phyloP scores from a whole-genome alignment of 768 basidiomycete species.

The Boletus coccyginus region DNA sequence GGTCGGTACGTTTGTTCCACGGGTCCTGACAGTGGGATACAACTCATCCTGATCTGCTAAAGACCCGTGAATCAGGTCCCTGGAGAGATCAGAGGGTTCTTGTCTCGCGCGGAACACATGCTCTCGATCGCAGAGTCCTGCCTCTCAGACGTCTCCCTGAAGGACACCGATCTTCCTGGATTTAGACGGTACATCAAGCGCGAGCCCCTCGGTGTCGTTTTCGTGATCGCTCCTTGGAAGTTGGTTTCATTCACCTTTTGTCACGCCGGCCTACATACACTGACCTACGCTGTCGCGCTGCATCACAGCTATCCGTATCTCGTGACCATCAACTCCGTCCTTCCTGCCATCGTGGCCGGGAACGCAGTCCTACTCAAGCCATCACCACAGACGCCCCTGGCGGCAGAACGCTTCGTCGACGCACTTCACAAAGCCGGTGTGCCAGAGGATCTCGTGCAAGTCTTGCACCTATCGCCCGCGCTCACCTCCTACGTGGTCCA shows the following conservation, averaged over 20 bases:
- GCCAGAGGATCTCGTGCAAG: slow-evolving; percentile 69
- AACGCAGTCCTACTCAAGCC: slow-evolving; percentile 93
- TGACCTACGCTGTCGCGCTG: neutral
- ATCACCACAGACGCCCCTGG: slow-evolving; percentile 92
- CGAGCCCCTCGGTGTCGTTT: slow-evolving; percentile 80
- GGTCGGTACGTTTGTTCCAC: slow-evolving; percentile 61
- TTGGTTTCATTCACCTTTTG: slow-evolving; percentile 34
- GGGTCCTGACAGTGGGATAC: neutral
- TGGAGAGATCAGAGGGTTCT: slow-evolving; percentile 77
- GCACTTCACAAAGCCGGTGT: slow-evolving; percentile 77
- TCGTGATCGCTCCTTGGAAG: slow-evolving; percentile 94
- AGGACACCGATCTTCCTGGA: slow-evolving; percentile 78
- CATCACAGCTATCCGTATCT: slow-evolving; percentile 78
- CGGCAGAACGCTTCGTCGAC: slow-evolving; percentile 73
- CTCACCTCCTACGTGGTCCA: slow-evolving; percentile 60
- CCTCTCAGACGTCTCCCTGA: slow-evolving; percentile 71
- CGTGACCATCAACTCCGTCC: slow-evolving; percentile 84
- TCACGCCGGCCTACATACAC: neutral
- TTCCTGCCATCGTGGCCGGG: slow-evolving; percentile 88
- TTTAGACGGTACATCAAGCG: slow-evolving; percentile 83
- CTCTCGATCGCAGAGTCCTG: slow-evolving; percentile 74
- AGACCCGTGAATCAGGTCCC: slow-evolving; percentile 78
- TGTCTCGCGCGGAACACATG: slow-evolving; percentile 83
- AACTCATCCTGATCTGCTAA: neutral
- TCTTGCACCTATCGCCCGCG: slow-evolving; percentile 67